Conservation (phyloP, 352 stramenopile genomes). For the Phytopythium boreale region DNA sequence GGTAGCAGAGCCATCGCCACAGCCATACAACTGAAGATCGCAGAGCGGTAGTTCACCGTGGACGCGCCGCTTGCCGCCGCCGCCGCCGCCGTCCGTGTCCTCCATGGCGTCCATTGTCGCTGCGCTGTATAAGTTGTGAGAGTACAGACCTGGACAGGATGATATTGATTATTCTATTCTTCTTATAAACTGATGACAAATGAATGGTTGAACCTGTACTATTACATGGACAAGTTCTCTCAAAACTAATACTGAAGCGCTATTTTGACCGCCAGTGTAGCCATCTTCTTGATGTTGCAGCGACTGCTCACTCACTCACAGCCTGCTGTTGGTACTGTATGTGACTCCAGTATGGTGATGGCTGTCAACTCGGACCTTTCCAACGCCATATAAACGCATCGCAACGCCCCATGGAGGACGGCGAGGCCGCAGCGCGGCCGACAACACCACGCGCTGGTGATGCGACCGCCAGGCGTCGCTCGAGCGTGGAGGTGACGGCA, state of each 20-base stretch:
- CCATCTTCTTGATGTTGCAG: neutral
- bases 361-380: neutral
- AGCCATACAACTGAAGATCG: neutral
- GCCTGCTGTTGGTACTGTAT: no score
- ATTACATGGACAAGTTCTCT: neutral
- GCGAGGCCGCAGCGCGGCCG: no score
- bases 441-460: neutral
- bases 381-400: neutral
- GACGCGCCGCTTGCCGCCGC: neutral
- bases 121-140: neutral
- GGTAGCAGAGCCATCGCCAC: neutral
- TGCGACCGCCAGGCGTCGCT: neutral
- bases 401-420: neutral
- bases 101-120: neutral
- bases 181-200: neutral
- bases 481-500: neutral
- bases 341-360: neutral
- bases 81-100: neutral
- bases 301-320: no score
- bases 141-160: neutral
- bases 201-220: neutral
- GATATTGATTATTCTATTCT: neutral
- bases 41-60: neutral
- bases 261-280: conserved; percentile 3
- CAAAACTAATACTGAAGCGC: conserved; percentile 1